Conservation (phyloP, 1,139 yeast genomes). For the Yamadazyma trypodendri region DNA sequence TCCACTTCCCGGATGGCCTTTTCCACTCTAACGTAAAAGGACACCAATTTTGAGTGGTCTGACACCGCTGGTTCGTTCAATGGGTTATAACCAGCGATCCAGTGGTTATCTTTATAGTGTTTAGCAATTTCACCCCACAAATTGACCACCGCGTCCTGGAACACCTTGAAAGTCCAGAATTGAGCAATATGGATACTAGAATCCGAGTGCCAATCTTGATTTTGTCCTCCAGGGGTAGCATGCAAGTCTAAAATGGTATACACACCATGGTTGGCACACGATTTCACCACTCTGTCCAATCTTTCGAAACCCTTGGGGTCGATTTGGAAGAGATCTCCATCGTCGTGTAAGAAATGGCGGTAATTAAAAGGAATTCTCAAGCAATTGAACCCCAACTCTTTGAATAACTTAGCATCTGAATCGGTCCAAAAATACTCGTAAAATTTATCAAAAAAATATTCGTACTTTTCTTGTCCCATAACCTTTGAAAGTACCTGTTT, state of each 20-base stretch:
- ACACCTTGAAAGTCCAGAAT: conserved; percentile 46
- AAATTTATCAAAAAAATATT: conserved; percentile 45
- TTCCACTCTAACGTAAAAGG: conserved; percentile 33
- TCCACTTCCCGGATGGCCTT: conserved; percentile 37
- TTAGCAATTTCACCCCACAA: conserved; percentile 42
- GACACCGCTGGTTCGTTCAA: conserved; percentile 47
- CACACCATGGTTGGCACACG: conserved; percentile 37
- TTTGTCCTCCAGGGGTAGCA: conserved; percentile 49
- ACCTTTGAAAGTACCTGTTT: conserved; percentile 31
- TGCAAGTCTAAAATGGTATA: conserved; percentile 47
- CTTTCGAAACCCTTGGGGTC: conserved; percentile 41
- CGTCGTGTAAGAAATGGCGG: conserved; percentile 44
- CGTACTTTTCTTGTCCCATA: conserved; percentile 43
- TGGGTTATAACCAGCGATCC: conserved; percentile 51
- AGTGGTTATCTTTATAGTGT: conserved; percentile 39
- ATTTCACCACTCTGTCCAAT: conserved; percentile 37
- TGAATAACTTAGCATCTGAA: conserved; percentile 40
- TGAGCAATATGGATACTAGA: conserved; percentile 40
- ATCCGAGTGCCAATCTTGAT: conserved; percentile 51
- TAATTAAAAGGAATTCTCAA: conserved; percentile 48
- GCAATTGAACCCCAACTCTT: conserved; percentile 40
- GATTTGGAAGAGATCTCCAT: conserved; percentile 34
- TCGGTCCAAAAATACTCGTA: conserved; percentile 50
- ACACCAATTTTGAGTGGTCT: conserved; percentile 36
- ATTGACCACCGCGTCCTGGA: conserved; percentile 41